phyloP scores from a whole-genome alignment of 768 basidiomycete species.

The Galerina sulciceps region DNA sequence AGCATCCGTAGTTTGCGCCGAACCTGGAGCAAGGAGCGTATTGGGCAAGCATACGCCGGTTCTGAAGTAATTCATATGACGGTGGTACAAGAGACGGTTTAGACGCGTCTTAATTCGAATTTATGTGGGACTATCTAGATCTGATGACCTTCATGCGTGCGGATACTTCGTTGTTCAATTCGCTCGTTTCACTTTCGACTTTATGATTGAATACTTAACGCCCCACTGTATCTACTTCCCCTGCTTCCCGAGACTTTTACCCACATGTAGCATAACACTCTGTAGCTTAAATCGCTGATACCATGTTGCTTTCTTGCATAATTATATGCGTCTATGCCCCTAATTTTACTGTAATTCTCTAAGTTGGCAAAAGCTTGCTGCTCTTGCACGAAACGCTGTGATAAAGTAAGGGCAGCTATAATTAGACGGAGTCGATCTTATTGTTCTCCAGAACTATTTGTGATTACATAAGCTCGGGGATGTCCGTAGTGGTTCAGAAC shows the following conservation, averaged over 20 bases:
- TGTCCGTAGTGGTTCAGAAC: constrained; percentile 20
- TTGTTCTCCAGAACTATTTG: constrained; percentile 25
- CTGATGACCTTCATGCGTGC: background rate
- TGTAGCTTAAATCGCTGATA: background rate
- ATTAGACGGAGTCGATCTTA: constrained; percentile 15
- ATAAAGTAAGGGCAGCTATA: no score
- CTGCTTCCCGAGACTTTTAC: background rate
- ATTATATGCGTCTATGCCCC: no score
- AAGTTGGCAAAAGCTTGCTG: no score
- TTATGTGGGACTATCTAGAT: background rate
- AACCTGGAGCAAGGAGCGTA: constrained; percentile 29
- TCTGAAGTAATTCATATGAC: constrained; percentile 47
- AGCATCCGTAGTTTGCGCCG: constrained; percentile 31
- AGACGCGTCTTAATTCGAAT: background rate
- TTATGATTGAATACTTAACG: constrained; percentile 1
- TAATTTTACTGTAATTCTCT: no score
- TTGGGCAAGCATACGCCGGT: constrained; percentile 18
- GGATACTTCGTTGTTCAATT: constrained; percentile 6
- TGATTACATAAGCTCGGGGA: constrained; percentile 22
- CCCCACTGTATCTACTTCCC: background rate
- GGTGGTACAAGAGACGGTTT: constrained; percentile 44
- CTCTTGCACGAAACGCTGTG: no score
- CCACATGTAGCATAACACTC: constrained; percentile 20
- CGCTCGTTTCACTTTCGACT: constrained; percentile 3
- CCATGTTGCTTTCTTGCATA: no score